A percentile compares a stretch with the other conserved stretches of the same genome.
phyloP scores from a whole-genome alignment of 2,329 filamentous ascomycete species.

The Xenoacremonium recifei region DNA sequence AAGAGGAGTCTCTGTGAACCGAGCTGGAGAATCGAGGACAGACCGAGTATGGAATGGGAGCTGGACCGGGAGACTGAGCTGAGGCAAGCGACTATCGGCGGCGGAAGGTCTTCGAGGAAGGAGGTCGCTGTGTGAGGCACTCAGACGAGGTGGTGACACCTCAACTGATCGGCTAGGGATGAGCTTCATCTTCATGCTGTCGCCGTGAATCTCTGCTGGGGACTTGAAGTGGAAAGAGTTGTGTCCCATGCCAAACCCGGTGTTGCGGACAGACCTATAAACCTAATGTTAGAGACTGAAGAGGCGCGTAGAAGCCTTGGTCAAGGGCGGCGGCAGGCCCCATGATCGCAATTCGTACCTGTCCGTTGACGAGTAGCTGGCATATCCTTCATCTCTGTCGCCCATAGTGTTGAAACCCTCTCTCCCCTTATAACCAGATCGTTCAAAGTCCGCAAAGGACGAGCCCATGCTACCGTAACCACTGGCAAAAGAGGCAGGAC shows the following conservation, averaged over 20 bases:
- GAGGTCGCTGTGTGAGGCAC: conserved; percentile 39
- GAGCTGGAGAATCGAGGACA: conserved; percentile 43
- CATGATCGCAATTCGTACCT: conserved; percentile 26
- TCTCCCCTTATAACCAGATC: conserved; percentile 31
- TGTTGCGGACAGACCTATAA: conserved; percentile 31
- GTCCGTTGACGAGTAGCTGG: conserved; percentile 40
- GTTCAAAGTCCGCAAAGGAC: conserved; percentile 33
- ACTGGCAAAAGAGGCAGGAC: conserved; percentile 31
- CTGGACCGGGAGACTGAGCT: conserved; percentile 44
- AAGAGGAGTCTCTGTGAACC: conserved; percentile 44
- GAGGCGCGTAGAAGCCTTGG: too few species aligned
- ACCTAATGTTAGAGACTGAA: conserved; percentile 15
- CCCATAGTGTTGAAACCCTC: conserved; percentile 24
- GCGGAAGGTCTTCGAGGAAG: conserved; percentile 33
- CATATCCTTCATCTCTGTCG: conserved; percentile 42
- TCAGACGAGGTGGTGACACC: conserved; percentile 45
- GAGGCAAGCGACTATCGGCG: conserved; percentile 40
- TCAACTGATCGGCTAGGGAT: conserved; percentile 46
- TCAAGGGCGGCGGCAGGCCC: too few species aligned
- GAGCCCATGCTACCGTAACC: conserved; percentile 41
- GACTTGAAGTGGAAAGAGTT: conserved; percentile 48
- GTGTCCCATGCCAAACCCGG: conserved; percentile 50
- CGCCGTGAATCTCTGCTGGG: conserved; percentile 47
- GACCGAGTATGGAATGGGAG: conserved; percentile 38
- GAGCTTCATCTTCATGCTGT: conserved; percentile 55